Conservation (phyloP, 257 asterid species). For the Solanum pinnatisectum region DNA sequence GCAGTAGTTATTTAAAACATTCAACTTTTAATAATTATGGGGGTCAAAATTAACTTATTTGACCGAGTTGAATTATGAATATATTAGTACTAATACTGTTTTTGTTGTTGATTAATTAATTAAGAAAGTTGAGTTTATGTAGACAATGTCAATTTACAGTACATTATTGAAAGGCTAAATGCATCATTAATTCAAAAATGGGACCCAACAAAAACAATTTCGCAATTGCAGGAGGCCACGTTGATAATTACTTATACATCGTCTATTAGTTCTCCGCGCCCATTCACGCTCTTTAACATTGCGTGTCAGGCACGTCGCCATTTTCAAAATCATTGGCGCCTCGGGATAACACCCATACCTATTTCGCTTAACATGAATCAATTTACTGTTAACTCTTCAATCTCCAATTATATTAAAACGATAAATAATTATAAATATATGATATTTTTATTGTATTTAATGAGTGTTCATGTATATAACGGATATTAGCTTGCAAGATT, state of each 20-base stretch:
- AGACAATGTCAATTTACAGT: neutral
- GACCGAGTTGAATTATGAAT: neutral
- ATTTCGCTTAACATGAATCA: neutral
- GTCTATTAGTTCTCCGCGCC: neutral
- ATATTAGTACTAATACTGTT: neutral
- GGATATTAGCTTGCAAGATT: neutral
- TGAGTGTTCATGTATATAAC: neutral
- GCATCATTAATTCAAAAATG: neutral
- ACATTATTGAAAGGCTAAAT: neutral
- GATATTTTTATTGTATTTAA: no score
- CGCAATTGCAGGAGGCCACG: neutral
- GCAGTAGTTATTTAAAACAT: neutral
- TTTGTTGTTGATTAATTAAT: neutral
- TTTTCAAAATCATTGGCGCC: neutral
- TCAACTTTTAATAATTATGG: neutral
- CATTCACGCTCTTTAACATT: neutral
- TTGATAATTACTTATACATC: neutral
- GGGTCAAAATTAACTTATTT: neutral
- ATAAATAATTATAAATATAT: neutral
- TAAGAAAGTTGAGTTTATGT: neutral
- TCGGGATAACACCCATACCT: no score
- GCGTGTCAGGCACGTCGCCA: neutral
- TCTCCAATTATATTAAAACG: neutral
- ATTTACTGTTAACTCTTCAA: neutral
- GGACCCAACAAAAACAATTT: neutral